Evolutionary conservation across 257 asterid genomes (phyloP).

Genomic region (Euphrasia confusa): DNA sequence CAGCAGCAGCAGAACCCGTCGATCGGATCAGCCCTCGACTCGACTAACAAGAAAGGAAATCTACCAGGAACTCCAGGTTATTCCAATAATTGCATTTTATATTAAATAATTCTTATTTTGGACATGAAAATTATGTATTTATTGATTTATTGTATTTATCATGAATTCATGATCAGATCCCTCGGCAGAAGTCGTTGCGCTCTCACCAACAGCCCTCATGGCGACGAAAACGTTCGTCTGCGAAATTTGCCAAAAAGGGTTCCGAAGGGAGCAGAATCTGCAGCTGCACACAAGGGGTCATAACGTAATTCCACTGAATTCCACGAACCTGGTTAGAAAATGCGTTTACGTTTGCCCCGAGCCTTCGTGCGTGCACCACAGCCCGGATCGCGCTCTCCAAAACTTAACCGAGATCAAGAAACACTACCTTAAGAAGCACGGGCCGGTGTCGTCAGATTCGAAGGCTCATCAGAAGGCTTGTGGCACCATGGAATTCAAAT

Average conservation of each 20-base stretch:
- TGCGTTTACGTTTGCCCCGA: not conserved
- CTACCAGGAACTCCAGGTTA: conserved; percentile 2
- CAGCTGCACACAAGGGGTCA: not conserved
- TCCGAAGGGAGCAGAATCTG: not conserved
- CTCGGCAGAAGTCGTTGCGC: not conserved
- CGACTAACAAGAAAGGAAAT: not conserved
- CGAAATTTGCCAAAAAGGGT: not conserved
- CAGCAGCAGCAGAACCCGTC: too few species aligned
- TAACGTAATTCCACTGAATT: too few species aligned
- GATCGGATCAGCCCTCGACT: not conserved
- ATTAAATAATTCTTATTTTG: too few species aligned
- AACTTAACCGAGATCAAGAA: not conserved
- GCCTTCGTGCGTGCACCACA: not conserved
- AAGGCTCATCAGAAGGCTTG: not conserved
- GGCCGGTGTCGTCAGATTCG: not conserved
- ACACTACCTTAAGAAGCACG: not conserved
- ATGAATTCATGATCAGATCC: not conserved
- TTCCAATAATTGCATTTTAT: too few species aligned
- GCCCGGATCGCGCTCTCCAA: not conserved
- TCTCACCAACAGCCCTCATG: not conserved
- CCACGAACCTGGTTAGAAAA: not conserved
- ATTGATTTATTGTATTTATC: too few species aligned
- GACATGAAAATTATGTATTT: too few species aligned
- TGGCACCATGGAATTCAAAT: not conserved
- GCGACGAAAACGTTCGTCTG: not conserved